Percentiles rank a stretch among this genome's conserved stretches.
Evolutionary conservation across 768 basidiomycete species (phyloP).

Genomic region (Lentinula edodes): DNA sequence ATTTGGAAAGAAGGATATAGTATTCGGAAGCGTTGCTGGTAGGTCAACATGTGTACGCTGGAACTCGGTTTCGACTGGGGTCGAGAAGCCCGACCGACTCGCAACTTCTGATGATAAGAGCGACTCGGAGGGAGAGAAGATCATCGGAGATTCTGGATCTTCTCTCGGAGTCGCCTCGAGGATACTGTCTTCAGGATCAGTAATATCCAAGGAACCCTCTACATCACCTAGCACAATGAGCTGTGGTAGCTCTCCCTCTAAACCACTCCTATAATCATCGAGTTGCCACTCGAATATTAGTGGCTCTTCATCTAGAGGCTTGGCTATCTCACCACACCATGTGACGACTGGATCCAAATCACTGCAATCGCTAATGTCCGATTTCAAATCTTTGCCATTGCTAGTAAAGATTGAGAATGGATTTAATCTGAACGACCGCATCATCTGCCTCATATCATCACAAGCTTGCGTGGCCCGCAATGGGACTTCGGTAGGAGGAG

Average conservation of each 20-base stretch:
- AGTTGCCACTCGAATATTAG: constrained; percentile 65
- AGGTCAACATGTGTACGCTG: background rate
- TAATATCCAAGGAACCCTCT: background rate
- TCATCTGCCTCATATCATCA: constrained; percentile 67
- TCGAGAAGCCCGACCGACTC: background rate
- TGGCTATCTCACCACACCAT: constrained; percentile 47
- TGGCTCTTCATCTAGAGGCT: constrained; percentile 57
- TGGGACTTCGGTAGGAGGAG: constrained; percentile 62
- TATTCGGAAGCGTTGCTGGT: background rate
- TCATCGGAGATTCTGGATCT: background rate
- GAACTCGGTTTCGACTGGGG: background rate
- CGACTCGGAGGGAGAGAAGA: background rate
- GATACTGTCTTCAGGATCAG: background rate
- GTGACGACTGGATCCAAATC: constrained; percentile 18
- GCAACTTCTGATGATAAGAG: background rate
- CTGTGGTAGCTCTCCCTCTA: background rate
- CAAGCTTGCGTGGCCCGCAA: constrained; percentile 72
- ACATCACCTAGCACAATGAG: background rate
- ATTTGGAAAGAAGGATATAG: background rate
- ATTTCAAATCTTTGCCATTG: constrained; percentile 27
- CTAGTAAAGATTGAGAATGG: constrained; percentile 66
- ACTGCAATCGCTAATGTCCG: background rate
- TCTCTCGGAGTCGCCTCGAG: background rate
- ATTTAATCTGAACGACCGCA: constrained; percentile 74
- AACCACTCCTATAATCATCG: constrained; percentile 16